Evolutionary conservation across 352 stramenopile species (phyloP).

Genomic region (Pythium guiyangense): DNA sequence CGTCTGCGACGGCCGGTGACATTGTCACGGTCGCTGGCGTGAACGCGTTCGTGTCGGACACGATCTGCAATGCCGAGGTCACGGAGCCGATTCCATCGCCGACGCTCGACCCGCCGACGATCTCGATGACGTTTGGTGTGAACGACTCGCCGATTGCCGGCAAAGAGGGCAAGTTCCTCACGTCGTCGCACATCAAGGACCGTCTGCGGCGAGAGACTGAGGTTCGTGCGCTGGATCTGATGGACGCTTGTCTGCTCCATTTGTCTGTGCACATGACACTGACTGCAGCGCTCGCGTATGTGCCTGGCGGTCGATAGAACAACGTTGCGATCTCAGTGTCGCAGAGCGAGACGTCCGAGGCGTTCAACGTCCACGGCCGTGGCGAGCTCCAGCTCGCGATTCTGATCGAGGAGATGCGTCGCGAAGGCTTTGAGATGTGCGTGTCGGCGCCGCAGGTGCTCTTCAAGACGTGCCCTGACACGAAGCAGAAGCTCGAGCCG

Average conservation of each 20-base stretch:
- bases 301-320: constrained; percentile 70
- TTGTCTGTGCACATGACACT: neutral
- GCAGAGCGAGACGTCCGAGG: constrained; percentile 82
- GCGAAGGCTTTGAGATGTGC: constrained; percentile 98
- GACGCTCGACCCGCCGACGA: constrained; percentile 94
- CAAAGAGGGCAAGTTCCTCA: constrained; percentile 97
- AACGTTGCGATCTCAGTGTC: constrained; percentile 96
- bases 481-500: constrained; percentile 82
- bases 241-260: neutral
- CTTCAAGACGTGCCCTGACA: constrained; percentile 84
- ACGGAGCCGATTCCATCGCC: constrained; percentile 89
- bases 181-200: constrained; percentile 93
- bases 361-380: constrained; percentile 94
- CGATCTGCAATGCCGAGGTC: constrained; percentile 71
- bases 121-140: constrained; percentile 97
- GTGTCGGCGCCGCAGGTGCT: constrained; percentile 96
- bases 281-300: neutral
- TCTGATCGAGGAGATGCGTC: constrained; percentile 98
- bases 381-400: constrained; percentile 98
- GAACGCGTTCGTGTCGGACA: constrained; percentile 88
- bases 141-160: constrained; percentile 96
- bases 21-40: constrained; percentile 97
- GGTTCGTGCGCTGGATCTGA: constrained; percentile 19
- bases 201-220: constrained; percentile 92
- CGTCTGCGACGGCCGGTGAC: constrained; percentile 89